Evolutionary conservation across 768 basidiomycete species (phyloP), one percentile per base, ranked within the genome.

Genomic region (Pisolithus tinctorius): DNA sequence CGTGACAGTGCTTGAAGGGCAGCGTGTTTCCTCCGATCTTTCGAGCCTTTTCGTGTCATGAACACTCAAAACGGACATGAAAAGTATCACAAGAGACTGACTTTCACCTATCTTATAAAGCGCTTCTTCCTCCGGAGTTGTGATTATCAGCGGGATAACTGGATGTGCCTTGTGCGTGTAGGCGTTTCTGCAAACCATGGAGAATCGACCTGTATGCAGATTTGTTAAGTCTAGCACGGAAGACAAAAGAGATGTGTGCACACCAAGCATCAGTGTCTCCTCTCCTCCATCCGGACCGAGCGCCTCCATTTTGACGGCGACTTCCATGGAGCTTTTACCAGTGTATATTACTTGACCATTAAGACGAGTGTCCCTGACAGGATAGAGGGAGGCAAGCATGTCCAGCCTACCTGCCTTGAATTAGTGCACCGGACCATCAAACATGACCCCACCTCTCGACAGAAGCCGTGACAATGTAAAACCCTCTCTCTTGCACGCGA

Each of bases 281-380:
- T 82, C 75, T 4, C 71, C 67, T 30, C 69, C 70, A 16, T 70
- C 71, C n/a, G 59, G 61, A 17, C 73, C 73, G 27, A 83, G 66
- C 3, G 74, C 80, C 62, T 91, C 87, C 84, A 92, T 86, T 63
- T 85, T 86, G 40, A 93, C 84, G 4, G 81, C 86, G n/a, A 92
- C 81, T 62, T 92, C 88, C 81, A 92, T 87, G 0, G 86, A 88
- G 50, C 83, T 86, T 44, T 63, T 72, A 0, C 88, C 90, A 0
- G 84, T 84, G 57, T 84, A 86, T 31, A 90, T 83, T 17, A 92
- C 88, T 59, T 91, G 88, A 0, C 89, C 90, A 36, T 83, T 84
- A 31, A 91, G 69, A 26, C 85, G 74, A 23, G 91, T 73, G 62
- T 92, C 88, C 9, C 81, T 74, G 10, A 78, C 68, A 9, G 83